These are phyloP conservation scores for Trapa bicornis DNA, from an alignment of 345 rosid species.

Conservation along the genomic window DNA sequence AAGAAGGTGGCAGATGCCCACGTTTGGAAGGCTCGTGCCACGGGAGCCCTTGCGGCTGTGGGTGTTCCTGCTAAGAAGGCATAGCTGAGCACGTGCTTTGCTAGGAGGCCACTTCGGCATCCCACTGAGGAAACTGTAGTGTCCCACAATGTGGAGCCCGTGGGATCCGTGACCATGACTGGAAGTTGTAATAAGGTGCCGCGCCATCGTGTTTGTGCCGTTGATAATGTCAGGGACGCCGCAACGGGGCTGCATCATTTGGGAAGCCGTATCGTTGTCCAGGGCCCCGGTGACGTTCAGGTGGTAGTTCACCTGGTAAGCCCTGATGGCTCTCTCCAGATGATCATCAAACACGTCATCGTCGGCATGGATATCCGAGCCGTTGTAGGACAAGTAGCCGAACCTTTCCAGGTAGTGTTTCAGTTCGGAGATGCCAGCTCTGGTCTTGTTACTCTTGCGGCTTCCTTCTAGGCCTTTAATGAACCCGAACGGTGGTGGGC, in stretches of 20 bases:
- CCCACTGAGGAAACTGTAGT: conserved; percentile 14
- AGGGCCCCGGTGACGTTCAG: conserved; percentile 17
- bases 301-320: conserved; percentile 20
- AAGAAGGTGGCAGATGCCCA: conserved; percentile 22
- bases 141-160: conserved; percentile 15
- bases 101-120: conserved; percentile 17
- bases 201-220: conserved; percentile 19
- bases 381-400: conserved; percentile 19
- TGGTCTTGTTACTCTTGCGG: conserved; percentile 19
- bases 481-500: conserved; percentile 12
- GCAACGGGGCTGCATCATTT: conserved; percentile 24
- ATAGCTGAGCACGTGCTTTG: conserved; percentile 17
- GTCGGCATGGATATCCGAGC: background rate
- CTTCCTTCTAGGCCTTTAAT: conserved; percentile 21
- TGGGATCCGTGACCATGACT: background rate
- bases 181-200: background rate
- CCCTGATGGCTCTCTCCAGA: conserved; percentile 20
- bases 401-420: conserved; percentile 20
- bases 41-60: background rate
- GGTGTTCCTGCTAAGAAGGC: conserved; percentile 12
- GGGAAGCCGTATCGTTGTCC: conserved; percentile 12
- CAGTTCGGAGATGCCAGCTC: conserved; percentile 15
- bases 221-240: conserved; percentile 26
- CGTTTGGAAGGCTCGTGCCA: conserved; percentile 12
- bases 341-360: conserved; percentile 19